Percentiles rank a stretch among this genome's conserved stretches.
Conservation (phyloP, 441 rosid genomes). For the Aleurites moluccanus region DNA sequence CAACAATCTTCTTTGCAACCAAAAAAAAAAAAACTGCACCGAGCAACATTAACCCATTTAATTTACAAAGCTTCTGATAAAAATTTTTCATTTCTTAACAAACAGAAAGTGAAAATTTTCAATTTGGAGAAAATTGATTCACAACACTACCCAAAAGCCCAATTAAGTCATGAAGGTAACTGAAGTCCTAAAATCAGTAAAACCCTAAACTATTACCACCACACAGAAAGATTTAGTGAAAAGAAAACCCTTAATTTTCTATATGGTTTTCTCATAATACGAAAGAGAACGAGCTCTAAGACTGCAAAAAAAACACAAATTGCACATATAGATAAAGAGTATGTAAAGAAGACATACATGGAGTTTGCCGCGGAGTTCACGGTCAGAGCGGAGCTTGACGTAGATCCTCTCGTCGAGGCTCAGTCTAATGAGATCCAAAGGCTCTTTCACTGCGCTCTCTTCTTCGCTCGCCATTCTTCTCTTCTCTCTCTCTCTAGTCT, state of each 20-base stretch:
- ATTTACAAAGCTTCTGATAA: not conserved
- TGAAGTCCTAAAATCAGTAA: not conserved
- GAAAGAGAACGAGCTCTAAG: not conserved
- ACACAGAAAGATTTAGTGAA: not conserved
- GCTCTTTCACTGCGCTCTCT: conserved; percentile 95
- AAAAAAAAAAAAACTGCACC: no score
- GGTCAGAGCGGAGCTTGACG: conserved; percentile 99
- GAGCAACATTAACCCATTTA: not conserved
- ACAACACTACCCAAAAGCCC: not conserved
- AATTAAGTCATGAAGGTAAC: not conserved
- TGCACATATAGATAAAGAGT: no score
- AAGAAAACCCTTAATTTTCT: not conserved
- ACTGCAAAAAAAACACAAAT: not conserved
- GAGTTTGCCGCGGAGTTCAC: conserved; percentile 99
- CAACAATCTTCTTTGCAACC: not conserved
- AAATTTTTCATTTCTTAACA: not conserved
- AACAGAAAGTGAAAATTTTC: not conserved
- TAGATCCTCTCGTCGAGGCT: conserved; percentile 98
- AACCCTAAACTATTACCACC: not conserved
- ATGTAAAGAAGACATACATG: conserved; percentile 45
- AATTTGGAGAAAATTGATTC: not conserved
- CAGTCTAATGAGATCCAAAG: conserved; percentile 91
- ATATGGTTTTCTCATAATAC: not conserved
- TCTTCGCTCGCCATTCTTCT: conserved; percentile 71
- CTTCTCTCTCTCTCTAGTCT: not conserved